Conservation (phyloP, 805 yeast species). For the Candida hungchunana region DNA sequence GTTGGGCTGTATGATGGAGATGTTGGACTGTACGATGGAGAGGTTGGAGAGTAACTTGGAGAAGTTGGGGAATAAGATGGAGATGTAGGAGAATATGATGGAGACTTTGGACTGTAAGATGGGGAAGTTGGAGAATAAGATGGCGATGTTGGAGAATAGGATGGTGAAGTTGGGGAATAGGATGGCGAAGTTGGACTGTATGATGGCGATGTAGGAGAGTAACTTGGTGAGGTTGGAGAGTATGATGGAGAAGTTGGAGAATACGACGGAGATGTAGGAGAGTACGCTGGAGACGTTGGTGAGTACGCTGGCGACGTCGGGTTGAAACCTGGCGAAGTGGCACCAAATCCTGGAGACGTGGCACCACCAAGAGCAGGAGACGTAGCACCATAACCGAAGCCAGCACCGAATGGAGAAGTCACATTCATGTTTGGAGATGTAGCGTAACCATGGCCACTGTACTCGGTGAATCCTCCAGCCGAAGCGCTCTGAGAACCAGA, state of each 20-base stretch:
- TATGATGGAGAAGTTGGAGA: constrained; percentile 73
- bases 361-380: constrained; percentile 44
- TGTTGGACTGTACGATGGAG: constrained; percentile 53
- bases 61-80: constrained; percentile 56
- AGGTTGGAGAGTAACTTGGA: constrained; percentile 57
- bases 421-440: constrained; percentile 54
- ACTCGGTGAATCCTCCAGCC: constrained; percentile 66
- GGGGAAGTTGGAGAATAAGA: constrained; percentile 73
- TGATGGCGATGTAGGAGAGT: constrained; percentile 74
- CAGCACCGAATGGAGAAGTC: constrained; percentile 45
- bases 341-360: constrained; percentile 52
- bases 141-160: constrained; percentile 82
- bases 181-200: constrained; percentile 75
- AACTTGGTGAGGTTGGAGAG: constrained; percentile 68
- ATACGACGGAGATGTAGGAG: constrained; percentile 69
- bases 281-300: constrained; percentile 67
- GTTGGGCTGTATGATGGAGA: constrained; percentile 64
- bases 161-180: constrained; percentile 76
- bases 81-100: constrained; percentile 72
- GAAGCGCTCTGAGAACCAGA: constrained; percentile 89
- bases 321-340: constrained; percentile 52
- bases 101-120: constrained; percentile 63
- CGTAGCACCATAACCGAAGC: constrained; percentile 43
- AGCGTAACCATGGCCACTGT: constrained; percentile 49
- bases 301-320: constrained; percentile 74